Conservation (phyloP, 495 filamentous ascomycete species). For the Tetracladium marchalianum region DNA sequence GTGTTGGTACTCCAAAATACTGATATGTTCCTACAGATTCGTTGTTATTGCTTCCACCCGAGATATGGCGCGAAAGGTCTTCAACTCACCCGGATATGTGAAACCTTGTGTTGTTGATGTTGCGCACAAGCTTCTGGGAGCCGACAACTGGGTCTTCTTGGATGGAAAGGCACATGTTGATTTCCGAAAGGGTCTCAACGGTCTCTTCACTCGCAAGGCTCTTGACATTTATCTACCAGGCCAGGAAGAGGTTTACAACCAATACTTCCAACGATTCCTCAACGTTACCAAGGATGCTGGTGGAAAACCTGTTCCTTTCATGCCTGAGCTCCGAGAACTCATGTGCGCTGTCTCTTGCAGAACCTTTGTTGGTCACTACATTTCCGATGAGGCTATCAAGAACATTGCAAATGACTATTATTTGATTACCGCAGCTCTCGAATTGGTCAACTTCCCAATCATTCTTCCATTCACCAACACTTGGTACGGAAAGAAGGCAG, state of each 20-base stretch:
- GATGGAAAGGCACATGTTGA: slow-evolving; percentile 94
- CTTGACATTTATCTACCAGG: slow-evolving; percentile 83
- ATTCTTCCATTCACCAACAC: slow-evolving; percentile 93
- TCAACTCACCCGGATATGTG: slow-evolving; percentile 88
- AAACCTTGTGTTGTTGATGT: slow-evolving; percentile 96
- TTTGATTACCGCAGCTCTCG: slow-evolving; percentile 87
- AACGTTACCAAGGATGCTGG: slow-evolving; percentile 58
- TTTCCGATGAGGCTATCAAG: slow-evolving; percentile 78
- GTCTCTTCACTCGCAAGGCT: slow-evolving; percentile 84
- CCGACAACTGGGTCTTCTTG: slow-evolving; percentile 94
- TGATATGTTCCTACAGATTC: slow-evolving; percentile 48
- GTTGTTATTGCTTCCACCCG: slow-evolving; percentile 94
- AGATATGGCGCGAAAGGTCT: slow-evolving; percentile 92
- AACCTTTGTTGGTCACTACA: slow-evolving; percentile 95
- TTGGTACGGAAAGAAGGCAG: slow-evolving; percentile 95
- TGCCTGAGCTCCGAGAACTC: slow-evolving; percentile 87
- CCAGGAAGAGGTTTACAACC: slow-evolving; percentile 84
- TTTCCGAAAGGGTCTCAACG: slow-evolving; percentile 93
- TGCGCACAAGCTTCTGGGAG: slow-evolving; percentile 87
- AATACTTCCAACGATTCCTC: slow-evolving; percentile 73
- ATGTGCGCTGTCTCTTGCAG: slow-evolving; percentile 93
- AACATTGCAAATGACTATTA: slow-evolving; percentile 97
- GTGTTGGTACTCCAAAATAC: not conserved
- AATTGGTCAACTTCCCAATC: slow-evolving; percentile 97
- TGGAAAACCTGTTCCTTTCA: slow-evolving; percentile 72